These are phyloP conservation scores for Peniophora sp. DNA, from an alignment of 1,284 basidiomycete species.

Conservation along the genomic window DNA sequence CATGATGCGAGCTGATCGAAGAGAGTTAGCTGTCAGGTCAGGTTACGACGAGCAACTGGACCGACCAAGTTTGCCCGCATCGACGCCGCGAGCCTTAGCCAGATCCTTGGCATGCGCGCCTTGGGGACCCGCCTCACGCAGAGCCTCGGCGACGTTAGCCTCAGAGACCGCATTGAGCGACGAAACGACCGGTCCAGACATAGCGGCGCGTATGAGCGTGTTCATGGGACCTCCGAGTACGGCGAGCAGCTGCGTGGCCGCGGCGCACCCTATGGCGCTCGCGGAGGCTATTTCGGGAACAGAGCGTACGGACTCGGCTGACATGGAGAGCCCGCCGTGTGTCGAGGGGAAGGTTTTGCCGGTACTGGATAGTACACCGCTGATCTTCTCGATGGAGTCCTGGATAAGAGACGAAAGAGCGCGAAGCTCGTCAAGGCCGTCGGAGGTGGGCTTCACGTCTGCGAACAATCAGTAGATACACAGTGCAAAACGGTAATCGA, in stretches of 20 bases:
- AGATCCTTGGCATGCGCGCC: slow-evolving; percentile 29
- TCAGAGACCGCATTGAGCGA: background rate
- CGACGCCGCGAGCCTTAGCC: slow-evolving; percentile 18
- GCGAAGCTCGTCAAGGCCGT: slow-evolving; percentile 3
- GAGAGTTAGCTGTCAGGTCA: background rate
- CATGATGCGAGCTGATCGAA: slow-evolving; percentile 26
- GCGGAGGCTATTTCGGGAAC: slow-evolving; percentile 21
- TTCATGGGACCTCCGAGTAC: slow-evolving; percentile 23
- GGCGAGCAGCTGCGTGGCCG: slow-evolving; percentile 29
- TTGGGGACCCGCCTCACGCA: slow-evolving; percentile 4
- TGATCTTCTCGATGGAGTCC: background rate
- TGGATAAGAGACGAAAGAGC: background rate
- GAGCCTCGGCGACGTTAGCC: background rate
- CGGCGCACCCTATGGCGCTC: slow-evolving; percentile 24
- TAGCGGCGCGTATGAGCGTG: slow-evolving; percentile 20
- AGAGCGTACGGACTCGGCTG: slow-evolving; percentile 22
- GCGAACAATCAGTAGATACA: too few species aligned
- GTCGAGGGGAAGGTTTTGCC: background rate
- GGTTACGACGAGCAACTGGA: too few species aligned
- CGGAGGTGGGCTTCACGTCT: background rate
- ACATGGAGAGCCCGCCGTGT: background rate
- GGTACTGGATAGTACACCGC: background rate
- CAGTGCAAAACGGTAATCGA: too few species aligned
- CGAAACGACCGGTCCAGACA: slow-evolving; percentile 18
- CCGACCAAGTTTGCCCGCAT: slow-evolving; percentile 26